Evolutionary conservation across 495 filamentous ascomycete species (phyloP).

Genomic region (Margaritispora aquatica): DNA sequence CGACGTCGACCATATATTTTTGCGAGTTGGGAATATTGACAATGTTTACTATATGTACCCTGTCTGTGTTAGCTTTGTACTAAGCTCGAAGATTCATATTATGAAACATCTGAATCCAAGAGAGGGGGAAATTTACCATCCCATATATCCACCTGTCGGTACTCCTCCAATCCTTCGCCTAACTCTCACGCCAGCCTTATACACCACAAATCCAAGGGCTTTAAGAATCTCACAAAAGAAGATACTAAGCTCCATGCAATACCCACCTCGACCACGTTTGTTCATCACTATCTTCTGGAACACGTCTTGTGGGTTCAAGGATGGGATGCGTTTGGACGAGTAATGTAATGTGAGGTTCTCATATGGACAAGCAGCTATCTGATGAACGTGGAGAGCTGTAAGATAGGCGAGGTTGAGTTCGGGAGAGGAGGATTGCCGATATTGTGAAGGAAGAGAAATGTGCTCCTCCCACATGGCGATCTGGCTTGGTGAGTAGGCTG

Average conservation of each 20-base stretch:
- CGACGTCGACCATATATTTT: slow-evolving; percentile 62
- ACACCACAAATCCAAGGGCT: slow-evolving; percentile 53
- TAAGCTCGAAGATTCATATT: too few species aligned
- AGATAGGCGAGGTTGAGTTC: slow-evolving; percentile 28
- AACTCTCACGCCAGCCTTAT: slow-evolving; percentile 33
- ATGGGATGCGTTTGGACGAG: slow-evolving; percentile 40
- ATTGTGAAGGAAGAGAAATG: slow-evolving; percentile 10
- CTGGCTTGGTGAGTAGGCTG: slow-evolving; percentile 15
- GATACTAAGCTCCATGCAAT: slow-evolving; percentile 71
- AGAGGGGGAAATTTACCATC: slow-evolving; percentile 24
- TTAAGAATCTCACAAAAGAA: slow-evolving; percentile 60
- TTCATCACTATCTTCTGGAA: slow-evolving; percentile 57
- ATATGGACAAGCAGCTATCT: slow-evolving; percentile 59
- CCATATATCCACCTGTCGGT: slow-evolving; percentile 43
- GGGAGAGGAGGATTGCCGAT: slow-evolving; percentile 1
- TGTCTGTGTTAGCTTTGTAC: slow-evolving; percentile 21
- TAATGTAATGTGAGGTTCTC: slow-evolving; percentile 57
- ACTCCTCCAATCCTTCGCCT: slow-evolving; percentile 14
- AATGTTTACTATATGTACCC: slow-evolving; percentile 67
- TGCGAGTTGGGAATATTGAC: slow-evolving; percentile 43
- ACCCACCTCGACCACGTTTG: slow-evolving; percentile 54
- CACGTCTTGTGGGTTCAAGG: slow-evolving; percentile 49
- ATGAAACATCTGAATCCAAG: too few species aligned
- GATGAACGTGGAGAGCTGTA: slow-evolving; percentile 35
- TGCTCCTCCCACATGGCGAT: slow-evolving; percentile 11